phyloP scores from a whole-genome alignment of 164 flowering plant genomes.

The Annona cherimola region DNA sequence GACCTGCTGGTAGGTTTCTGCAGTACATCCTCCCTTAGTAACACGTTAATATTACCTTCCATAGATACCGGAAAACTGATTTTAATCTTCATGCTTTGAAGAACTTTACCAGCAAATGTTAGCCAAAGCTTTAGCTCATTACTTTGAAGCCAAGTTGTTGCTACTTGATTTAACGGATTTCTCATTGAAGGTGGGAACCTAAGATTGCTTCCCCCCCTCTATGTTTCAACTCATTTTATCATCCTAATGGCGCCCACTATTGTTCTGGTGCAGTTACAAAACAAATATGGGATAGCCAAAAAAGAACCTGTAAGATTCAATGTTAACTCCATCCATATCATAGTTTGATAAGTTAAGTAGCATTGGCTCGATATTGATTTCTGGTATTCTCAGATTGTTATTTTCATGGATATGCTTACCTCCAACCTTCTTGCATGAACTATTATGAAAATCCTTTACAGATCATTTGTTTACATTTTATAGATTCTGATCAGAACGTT shows the following conservation, averaged over 20 bases:
- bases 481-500: not conserved
- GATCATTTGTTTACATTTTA: not conserved
- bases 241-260: slow-evolving; percentile 3
- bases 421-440: not conserved
- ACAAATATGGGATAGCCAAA: slow-evolving; percentile 61
- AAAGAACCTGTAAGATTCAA: slow-evolving; percentile 61
- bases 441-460: not conserved
- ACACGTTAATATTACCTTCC: not conserved
- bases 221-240: not conserved
- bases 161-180: slow-evolving; percentile 80
- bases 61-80: not conserved
- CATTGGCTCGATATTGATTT: not conserved
- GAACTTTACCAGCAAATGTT: slow-evolving; percentile 97
- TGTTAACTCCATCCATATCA: not conserved
- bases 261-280: slow-evolving; percentile 57
- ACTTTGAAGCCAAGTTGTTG: slow-evolving; percentile 83
- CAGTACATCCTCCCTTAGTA: not conserved
- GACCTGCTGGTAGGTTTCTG: slow-evolving; percentile 77
- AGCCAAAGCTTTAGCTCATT: slow-evolving; percentile 92
- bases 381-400: not conserved
- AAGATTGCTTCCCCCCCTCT: not conserved
- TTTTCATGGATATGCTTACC: not conserved
- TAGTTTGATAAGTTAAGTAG: not conserved
- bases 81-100: slow-evolving; percentile 20
- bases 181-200: slow-evolving; percentile 58